Evolutionary conservation across 2,329 filamentous ascomycete genomes (phyloP), one percentile per base, ranked within the genome.

Genomic region (Clarireedia sp.): DNA sequence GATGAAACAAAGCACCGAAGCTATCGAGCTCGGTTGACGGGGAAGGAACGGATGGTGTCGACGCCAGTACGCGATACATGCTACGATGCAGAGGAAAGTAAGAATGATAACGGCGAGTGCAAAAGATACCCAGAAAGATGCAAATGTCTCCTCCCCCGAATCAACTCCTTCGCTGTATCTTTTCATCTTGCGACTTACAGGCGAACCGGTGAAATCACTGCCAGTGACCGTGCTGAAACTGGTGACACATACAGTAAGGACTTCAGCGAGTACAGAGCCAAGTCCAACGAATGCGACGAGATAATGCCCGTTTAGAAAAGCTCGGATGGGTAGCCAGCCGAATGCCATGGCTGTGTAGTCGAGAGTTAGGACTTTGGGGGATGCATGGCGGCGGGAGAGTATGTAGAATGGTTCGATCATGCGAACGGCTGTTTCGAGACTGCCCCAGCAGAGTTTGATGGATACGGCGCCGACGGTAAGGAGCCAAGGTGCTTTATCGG

Each of bases 381-480:
- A 79, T 3, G 86, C 85, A 60, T 86, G 80, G 3, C 86, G 78
- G 51, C 75, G 75, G 14, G 81, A 85, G 2, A 90, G 78, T 57
- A 87, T 80, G 66, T 85, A 87, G 65, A 86, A 90, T 2, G 86
- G 86, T 68, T 89, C 85, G 69, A 89, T 81, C 77, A 89, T 84
- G 43, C 86, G 82, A 47, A 89, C 77, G 24, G 83, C 79, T 55
- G 80, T 84, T 64, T 89, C 87, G 58, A 89, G 74, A 3, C 81
- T 79, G 58, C 78, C 78, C 86, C 85, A 90, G 46, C 78, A 73
- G 21, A 89, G 75, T 68, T 87, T 88, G 63, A 89, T 78, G 55
- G 75, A 69, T 19, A 88, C 83, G 1, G 85, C 83, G 6, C 87
- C 65, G 2, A 78, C 76, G 0, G 86, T 89, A 33, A 88, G 71